Conservation (phyloP, 2,329 filamentous ascomycete genomes). For the Phaeosphaeria sp. region DNA sequence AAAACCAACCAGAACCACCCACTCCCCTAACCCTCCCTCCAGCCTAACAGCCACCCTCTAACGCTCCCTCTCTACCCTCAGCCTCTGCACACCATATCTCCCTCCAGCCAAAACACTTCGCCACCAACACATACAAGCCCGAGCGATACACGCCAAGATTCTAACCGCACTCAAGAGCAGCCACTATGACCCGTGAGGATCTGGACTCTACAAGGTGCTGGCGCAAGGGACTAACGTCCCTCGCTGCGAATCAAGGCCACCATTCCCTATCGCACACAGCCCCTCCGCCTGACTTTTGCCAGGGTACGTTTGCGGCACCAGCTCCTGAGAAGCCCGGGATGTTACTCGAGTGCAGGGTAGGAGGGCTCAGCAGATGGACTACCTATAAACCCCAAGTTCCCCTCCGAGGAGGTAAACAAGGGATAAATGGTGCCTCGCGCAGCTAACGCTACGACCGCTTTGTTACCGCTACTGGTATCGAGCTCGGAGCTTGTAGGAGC, state of each 20-base stretch:
- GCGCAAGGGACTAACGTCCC: not conserved
- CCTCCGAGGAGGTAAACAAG: not conserved
- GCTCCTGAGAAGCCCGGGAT: slow-evolving; percentile 1
- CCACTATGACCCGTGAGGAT: slow-evolving; percentile 1
- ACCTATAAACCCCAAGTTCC: slow-evolving; percentile 1
- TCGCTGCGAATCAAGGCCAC: not conserved
- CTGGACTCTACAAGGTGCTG: not conserved
- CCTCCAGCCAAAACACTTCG: not conserved
- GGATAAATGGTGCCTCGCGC: not conserved
- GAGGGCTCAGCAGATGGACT: not conserved
- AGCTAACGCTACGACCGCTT: not conserved
- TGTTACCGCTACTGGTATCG: not conserved
- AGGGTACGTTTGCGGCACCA: not conserved
- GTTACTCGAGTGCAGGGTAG: not conserved
- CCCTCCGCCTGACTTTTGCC: not conserved
- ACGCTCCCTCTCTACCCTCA: not conserved
- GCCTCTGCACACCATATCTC: not conserved
- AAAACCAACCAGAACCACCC: not conserved
- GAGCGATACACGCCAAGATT: not conserved
- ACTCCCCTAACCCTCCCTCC: not conserved
- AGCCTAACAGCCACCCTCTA: not conserved
- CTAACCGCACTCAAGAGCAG: not conserved
- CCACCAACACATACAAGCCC: slow-evolving; percentile 4
- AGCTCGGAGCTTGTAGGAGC: not conserved
- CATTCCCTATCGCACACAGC: not conserved